Base-by-base conservation (phyloP, 2,329 filamentous ascomycete species). In the Bipolaris victoriae region DNA sequence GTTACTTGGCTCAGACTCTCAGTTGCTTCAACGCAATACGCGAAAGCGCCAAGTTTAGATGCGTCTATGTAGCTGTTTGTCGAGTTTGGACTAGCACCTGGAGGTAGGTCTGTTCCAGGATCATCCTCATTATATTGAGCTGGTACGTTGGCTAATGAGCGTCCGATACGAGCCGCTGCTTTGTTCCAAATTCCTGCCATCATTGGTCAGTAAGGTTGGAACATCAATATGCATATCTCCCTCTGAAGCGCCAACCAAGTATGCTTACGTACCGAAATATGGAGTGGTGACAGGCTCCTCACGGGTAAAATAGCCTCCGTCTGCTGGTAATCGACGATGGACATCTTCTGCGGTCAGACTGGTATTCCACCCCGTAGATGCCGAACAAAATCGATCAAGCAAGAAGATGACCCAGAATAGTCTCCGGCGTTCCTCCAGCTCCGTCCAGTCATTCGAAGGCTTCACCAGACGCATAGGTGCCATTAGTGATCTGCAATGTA, bases 71-170 rank as follows among this genome's bases (percentile, higher is more conserved):
- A 64, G 11, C 69, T 64, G 41, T 69, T 71, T 3, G 63, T 65
- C 0, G 71, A 73, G n/a, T 63, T 69, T 1, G 72, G 71, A 47
- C 71, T 74, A 2, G 68, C 61, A 3, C 68, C 69, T 58, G 64
- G 66, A 1, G 55, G 61, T 22, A 64, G 60, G 20, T 73, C 69
- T 2, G 61, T n/a, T 1, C 44, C 55, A 18, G 71, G 58, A 41
- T 73, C 72, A 7, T 74, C 72, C 31, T 73, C 72, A 43, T 73
- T 74, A 49, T 74, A 74, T 24, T 72, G 72, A 4, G 70, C 70
- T 26, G 72, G 72, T 1, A 74, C 68, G 13, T 73, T 63, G 4
- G 71, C 71, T 2, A 74, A 49, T 9, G 72, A 74, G 15, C 65
- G 65, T 2, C 71, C 71, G 18, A 74, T 72, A 15, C 69, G 59